Evolutionary conservation across 2,329 filamentous ascomycete species (phyloP).

Genomic region (Epichloe sibirici): DNA sequence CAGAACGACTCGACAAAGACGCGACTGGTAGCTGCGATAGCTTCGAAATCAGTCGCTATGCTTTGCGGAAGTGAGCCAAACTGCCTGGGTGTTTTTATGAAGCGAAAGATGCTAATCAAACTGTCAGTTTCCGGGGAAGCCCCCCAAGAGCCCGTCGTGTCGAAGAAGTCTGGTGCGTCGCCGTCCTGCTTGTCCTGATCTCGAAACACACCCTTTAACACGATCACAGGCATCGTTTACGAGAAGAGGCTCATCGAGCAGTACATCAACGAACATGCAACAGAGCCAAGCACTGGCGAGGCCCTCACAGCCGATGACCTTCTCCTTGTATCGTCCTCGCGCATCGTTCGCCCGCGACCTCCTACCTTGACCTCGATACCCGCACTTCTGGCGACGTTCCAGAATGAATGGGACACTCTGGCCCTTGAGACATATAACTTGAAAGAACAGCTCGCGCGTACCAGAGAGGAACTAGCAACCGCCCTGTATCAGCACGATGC

Average conservation of each 20-base stretch:
- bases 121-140: slow-evolving; percentile 81
- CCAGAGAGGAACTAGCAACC: slow-evolving; percentile 83
- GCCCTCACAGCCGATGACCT: slow-evolving; percentile 76
- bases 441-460: slow-evolving; percentile 78
- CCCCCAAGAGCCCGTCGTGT: slow-evolving; percentile 88
- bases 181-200: neutral
- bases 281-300: slow-evolving; percentile 82
- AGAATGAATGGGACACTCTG: slow-evolving; percentile 95
- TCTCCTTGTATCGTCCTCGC: slow-evolving; percentile 71
- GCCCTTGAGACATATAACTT: slow-evolving; percentile 86
- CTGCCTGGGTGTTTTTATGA: too few relatives aligned
- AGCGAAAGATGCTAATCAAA: neutral
- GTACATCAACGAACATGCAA: slow-evolving; percentile 86
- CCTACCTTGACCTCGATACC: slow-evolving; percentile 94
- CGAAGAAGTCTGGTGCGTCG: slow-evolving; percentile 75
- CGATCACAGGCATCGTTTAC: slow-evolving; percentile 62
- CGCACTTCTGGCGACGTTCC: slow-evolving; percentile 83
- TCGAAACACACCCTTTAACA: neutral
- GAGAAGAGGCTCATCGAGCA: slow-evolving; percentile 92
- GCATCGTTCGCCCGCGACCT: slow-evolving; percentile 76
- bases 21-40: slow-evolving; percentile 10
- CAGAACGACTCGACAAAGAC: slow-evolving; percentile 7
- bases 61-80: slow-evolving; percentile 33
- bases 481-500: slow-evolving; percentile 96
- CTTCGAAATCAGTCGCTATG: slow-evolving; percentile 25